Conservation (phyloP, 2,329 filamentous ascomycete species). For the Zarea fungicola region DNA sequence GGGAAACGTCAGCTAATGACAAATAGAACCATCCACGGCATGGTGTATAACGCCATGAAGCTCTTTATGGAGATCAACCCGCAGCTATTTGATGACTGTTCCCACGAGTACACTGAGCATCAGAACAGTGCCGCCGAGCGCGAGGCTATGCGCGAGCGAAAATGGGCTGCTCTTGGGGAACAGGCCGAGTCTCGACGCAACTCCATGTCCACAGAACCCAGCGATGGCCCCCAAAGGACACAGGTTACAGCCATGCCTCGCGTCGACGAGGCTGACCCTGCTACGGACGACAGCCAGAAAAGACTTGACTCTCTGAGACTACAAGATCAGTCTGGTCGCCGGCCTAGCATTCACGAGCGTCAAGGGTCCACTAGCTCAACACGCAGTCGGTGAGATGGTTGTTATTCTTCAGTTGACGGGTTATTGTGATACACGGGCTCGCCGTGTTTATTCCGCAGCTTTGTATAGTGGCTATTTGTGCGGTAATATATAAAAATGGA, state of each 20-base stretch:
- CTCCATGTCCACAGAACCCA: slow-evolving; percentile 26
- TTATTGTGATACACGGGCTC: not conserved
- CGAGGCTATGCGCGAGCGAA: slow-evolving; percentile 73
- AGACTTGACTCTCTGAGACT: slow-evolving; percentile 85
- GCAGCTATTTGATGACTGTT: slow-evolving; percentile 96
- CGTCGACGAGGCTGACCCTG: slow-evolving; percentile 72
- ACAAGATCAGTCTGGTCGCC: slow-evolving; percentile 67
- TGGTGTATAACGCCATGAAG: slow-evolving; percentile 99
- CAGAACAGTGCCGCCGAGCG: slow-evolving; percentile 87
- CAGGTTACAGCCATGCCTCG: slow-evolving; percentile 41
- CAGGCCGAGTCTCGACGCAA: slow-evolving; percentile 67
- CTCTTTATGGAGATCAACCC: slow-evolving; percentile 99
- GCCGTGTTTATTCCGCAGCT: not conserved
- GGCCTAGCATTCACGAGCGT: slow-evolving; percentile 51
- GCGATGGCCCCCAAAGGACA: slow-evolving; percentile 28
- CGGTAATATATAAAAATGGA: slow-evolving; percentile 6
- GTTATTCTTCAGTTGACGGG: too few species aligned
- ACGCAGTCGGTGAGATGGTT: slow-evolving; percentile 41
- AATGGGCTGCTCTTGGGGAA: slow-evolving; percentile 83
- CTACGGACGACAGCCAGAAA: slow-evolving; percentile 78
- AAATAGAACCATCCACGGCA: slow-evolving; percentile 89
- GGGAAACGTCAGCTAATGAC: slow-evolving; percentile 26
- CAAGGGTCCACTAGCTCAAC: slow-evolving; percentile 54
- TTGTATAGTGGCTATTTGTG: not conserved
- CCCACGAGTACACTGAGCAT: slow-evolving; percentile 94